Evolutionary conservation across 106 monocot species (phyloP), one percentile per base, ranked within the genome.

Genomic region (Acorus gramineus): DNA sequence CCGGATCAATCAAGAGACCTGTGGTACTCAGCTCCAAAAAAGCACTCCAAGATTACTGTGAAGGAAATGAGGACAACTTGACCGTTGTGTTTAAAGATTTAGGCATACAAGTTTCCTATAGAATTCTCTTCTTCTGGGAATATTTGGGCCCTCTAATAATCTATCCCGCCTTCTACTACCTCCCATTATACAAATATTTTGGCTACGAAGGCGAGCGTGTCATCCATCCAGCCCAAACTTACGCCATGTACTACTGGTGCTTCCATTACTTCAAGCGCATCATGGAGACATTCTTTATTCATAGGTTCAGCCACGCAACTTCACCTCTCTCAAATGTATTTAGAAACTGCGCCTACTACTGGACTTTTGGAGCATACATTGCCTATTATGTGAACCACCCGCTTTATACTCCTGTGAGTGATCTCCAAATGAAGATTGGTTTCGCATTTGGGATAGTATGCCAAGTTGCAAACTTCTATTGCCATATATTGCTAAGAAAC

Each of bases 211-310:
- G 11, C 11, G 65, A 82, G 50, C 84, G 78, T 8, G 69, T 71
- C n/a, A 82, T 84, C 46, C 82, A 78, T 59, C 86, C 82, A 7
- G 84, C 70, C 50, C 94, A 95, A 63, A 93, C 88, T 1, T 86
- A 85, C 56, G 89, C 94, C 58, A 70, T 86, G 76, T 95, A 87
- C 68, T 86, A 87, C 74, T 95, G 86, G 86, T 82, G 86, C 65
- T 82, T 90, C 69, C 94, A 95, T 61, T 95, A 95, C 77, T 79
- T 80, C 77, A 95, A 95, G 59, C 76, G 90, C 6, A 90, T 95
- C 44, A 69, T 90, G 74, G 94, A 95, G 69, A 95, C 90, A 14
- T 90, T 95, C 73, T 95, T 95, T 53, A 86, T 95, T 1, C 94
- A 95, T 52, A 70, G 90, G 42, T 95, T 95, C 80, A 90, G 90